Evolutionary conservation across 192 early-diverging fungal genomes (phyloP).

Genomic region (Backusella morwellensis): DNA sequence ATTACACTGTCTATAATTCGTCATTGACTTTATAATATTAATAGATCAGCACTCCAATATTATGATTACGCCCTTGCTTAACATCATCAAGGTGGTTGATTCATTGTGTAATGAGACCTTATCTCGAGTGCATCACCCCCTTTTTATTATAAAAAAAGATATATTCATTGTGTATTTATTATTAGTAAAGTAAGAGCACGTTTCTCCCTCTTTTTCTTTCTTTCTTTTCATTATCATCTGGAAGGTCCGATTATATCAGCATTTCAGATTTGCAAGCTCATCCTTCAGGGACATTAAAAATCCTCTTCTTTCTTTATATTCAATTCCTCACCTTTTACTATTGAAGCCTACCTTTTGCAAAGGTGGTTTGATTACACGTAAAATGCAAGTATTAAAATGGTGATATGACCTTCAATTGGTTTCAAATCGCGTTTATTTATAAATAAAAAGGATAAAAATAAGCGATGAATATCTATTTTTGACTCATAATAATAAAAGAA

Average conservation of each 20-base stretch:
- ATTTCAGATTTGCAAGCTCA: neutral
- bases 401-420: neutral
- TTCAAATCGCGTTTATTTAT: neutral
- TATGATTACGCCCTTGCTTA: too few relatives aligned
- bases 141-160: neutral
- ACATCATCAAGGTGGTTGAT: neutral
- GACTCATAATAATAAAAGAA: neutral
- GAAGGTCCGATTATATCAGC: neutral
- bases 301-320: neutral
- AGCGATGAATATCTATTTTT: neutral
- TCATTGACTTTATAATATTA: neutral
- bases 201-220: neutral
- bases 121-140: neutral
- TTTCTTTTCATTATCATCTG: neutral
- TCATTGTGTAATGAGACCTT: neutral
- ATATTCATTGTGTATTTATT: neutral
- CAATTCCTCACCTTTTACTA: neutral
- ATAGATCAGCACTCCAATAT: neutral
- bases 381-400: neutral
- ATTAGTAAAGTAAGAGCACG: neutral
- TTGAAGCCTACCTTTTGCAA: too few relatives aligned
- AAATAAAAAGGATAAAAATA: neutral
- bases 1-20: neutral
- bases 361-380: too few relatives aligned
- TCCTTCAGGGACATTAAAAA: neutral